Conservation (phyloP, 2,329 filamentous ascomycete species). For the Epichloe gansuensis region DNA sequence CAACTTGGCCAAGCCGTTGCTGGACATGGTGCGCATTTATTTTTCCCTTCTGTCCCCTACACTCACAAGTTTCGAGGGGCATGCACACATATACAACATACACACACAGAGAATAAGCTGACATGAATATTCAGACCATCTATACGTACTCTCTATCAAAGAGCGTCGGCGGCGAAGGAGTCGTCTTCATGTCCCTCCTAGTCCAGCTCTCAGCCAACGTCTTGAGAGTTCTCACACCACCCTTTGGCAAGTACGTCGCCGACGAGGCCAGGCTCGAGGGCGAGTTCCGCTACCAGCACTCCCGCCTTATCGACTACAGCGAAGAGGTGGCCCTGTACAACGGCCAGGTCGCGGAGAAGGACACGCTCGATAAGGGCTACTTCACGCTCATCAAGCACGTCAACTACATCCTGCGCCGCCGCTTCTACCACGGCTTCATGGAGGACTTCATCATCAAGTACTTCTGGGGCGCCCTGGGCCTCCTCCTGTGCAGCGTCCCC, state of each 20-base stretch:
- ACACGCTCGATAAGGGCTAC: constrained; percentile 94
- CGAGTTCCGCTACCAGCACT: constrained; percentile 93
- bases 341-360: constrained; percentile 89
- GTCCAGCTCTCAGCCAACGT: constrained; percentile 87
- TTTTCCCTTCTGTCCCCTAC: no score
- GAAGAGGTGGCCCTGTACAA: constrained; percentile 90
- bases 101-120: neutral
- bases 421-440: constrained; percentile 98
- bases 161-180: constrained; percentile 89
- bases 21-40: constrained; percentile 63
- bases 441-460: constrained; percentile 99
- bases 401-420: constrained; percentile 79
- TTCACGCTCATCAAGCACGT: constrained; percentile 99
- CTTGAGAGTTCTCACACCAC: constrained; percentile 89
- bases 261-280: constrained; percentile 91
- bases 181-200: constrained; percentile 88
- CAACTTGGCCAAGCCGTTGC: constrained; percentile 83
- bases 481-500: constrained; percentile 85
- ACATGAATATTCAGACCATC: constrained; percentile 44
- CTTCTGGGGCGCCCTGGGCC: constrained; percentile 89
- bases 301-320: constrained; percentile 85
- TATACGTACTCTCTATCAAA: constrained; percentile 92
- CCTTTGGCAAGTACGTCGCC: constrained; percentile 94
- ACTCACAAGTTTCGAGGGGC: no score
- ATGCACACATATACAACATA: no score